These are phyloP conservation scores for Pseudocercospora cruenta DNA, from an alignment of 2,329 filamentous ascomycete genomes.

Conservation along the genomic window DNA sequence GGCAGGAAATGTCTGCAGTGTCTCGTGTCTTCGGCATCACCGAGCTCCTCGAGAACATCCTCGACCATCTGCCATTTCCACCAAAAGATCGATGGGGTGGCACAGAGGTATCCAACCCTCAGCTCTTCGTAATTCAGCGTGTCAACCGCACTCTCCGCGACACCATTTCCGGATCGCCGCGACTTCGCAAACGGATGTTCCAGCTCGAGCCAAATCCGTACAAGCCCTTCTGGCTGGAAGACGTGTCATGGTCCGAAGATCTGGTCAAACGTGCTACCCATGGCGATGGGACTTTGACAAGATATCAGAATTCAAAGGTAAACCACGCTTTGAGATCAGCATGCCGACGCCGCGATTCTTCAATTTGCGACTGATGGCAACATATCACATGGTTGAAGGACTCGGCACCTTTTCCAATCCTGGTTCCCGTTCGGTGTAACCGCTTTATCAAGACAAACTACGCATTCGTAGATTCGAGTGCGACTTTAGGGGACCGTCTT, in stretches of 20 bases:
- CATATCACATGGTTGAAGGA: too few species aligned
- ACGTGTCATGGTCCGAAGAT: background rate
- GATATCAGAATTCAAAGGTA: too few species aligned
- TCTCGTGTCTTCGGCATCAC: background rate
- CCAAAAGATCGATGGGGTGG: background rate
- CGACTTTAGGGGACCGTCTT: too few species aligned
- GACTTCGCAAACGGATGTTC: background rate
- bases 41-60: constrained; percentile 2
- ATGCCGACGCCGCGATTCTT: too few species aligned
- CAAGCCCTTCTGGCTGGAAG: background rate
- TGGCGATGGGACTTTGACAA: too few species aligned
- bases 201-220: background rate
- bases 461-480: too few species aligned
- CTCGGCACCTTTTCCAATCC: too few species aligned
- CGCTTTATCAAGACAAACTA: too few species aligned
- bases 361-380: too few species aligned
- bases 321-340: too few species aligned
- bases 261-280: too few species aligned
- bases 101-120: background rate
- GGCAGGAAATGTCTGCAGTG: background rate
- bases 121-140: constrained; percentile 3
- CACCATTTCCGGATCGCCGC: background rate
- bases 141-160: background rate
- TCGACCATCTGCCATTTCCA: background rate
- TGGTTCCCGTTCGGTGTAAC: too few species aligned